These are phyloP conservation scores for bread wheat (Triticum aestivum) DNA, from an alignment of 176 grass and related monocot species.

Conservation along the genomic window DNA sequence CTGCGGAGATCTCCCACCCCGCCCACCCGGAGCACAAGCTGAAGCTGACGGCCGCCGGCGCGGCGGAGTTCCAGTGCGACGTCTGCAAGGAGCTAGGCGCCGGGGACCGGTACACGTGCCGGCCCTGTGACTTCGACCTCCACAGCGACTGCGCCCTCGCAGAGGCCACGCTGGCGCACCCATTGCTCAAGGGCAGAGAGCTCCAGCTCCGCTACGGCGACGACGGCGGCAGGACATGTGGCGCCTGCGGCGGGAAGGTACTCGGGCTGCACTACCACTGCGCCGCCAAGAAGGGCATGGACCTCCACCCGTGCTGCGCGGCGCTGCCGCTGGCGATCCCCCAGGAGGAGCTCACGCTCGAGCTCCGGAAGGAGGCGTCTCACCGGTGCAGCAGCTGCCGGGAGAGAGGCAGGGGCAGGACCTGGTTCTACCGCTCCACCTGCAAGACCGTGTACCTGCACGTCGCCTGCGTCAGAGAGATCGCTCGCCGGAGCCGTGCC, in stretches of 20 bases:
- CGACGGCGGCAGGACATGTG: neutral
- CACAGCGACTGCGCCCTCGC: neutral
- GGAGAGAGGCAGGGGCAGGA: neutral
- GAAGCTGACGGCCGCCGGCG: neutral
- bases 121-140: neutral
- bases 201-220: neutral
- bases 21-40: neutral
- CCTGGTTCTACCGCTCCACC: neutral
- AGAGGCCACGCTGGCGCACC: neutral
- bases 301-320: neutral
- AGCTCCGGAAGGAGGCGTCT: neutral
- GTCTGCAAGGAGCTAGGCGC: neutral
- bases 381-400: neutral
- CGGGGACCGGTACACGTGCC: neutral
- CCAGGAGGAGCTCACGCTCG: neutral
- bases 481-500: neutral
- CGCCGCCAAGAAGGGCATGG: neutral
- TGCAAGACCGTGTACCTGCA: neutral
- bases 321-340: neutral
- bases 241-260: neutral
- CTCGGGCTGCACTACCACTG: neutral
- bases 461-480: neutral
- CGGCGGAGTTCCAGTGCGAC: neutral
- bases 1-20: neutral
- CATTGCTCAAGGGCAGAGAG: neutral